A percentile compares a stretch with the other conserved stretches of the same genome.
Conservation (phyloP, 2,329 filamentous ascomycete species). For the Alternaria brassicae region DNA sequence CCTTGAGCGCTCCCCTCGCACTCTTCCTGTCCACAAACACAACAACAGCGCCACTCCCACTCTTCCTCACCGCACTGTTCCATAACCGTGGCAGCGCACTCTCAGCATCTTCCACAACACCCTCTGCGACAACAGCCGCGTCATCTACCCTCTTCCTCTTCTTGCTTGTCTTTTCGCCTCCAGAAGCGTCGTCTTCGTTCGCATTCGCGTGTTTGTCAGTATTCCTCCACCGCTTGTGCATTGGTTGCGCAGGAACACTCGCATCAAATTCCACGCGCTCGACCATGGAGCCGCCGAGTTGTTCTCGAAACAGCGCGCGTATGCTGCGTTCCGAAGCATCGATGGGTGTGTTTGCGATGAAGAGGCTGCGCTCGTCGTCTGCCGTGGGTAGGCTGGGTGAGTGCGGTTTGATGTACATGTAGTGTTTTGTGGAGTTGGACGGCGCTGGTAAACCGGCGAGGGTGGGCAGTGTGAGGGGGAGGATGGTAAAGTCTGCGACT, state of each 20-base stretch:
- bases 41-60: slow-evolving; percentile 80
- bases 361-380: slow-evolving; percentile 78
- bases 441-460: slow-evolving; percentile 56
- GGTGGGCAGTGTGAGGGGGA: slow-evolving; percentile 67
- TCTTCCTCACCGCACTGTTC: slow-evolving; percentile 72
- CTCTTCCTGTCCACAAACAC: slow-evolving; percentile 84
- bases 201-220: slow-evolving; percentile 31
- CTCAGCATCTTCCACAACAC: slow-evolving; percentile 63
- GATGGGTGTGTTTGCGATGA: slow-evolving; percentile 86
- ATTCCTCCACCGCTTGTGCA: slow-evolving; percentile 56
- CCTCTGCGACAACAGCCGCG: slow-evolving; percentile 45
- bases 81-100: slow-evolving; percentile 74
- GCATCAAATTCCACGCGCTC: slow-evolving; percentile 77
- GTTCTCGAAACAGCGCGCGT: slow-evolving; percentile 73
- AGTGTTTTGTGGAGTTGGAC: slow-evolving; percentile 67
- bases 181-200: slow-evolving; percentile 32
- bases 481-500: slow-evolving; percentile 69
- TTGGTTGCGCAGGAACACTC: slow-evolving; percentile 47
- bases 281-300: slow-evolving; percentile 79
- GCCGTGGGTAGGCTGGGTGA: slow-evolving; percentile 70
- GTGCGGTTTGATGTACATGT: slow-evolving; percentile 86
- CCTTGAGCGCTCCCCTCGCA: slow-evolving; percentile 77
- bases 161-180: slow-evolving; percentile 47
- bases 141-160: slow-evolving; percentile 62
- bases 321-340: slow-evolving; percentile 82